These are phyloP conservation scores for Aspergillus calidoustus DNA, from an alignment of 2,329 filamentous ascomycete species.

Conservation along the genomic window DNA sequence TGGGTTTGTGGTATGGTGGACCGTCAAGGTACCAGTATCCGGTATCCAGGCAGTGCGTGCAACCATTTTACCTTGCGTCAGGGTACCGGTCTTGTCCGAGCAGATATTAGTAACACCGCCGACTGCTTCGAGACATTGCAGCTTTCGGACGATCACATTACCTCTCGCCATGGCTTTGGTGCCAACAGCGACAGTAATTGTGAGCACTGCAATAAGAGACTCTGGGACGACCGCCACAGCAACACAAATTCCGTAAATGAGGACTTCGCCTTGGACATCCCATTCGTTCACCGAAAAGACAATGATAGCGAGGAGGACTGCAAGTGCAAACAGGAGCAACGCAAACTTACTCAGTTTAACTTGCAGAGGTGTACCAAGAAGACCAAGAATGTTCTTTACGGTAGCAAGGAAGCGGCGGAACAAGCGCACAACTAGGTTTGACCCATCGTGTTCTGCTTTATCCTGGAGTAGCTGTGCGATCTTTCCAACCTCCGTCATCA, in stretches of 20 bases:
- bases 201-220: slow-evolving; percentile 65
- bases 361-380: slow-evolving; percentile 77
- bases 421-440: slow-evolving; percentile 32
- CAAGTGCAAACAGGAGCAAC: slow-evolving; percentile 76
- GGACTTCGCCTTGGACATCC: slow-evolving; percentile 60
- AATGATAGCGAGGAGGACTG: slow-evolving; percentile 65
- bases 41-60: slow-evolving; percentile 63
- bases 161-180: slow-evolving; percentile 59
- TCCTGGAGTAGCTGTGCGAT: slow-evolving; percentile 63
- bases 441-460: slow-evolving; percentile 39
- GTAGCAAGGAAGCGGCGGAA: slow-evolving; percentile 49
- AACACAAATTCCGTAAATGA: slow-evolving; percentile 64
- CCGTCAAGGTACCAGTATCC: slow-evolving; percentile 55
- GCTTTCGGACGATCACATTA: slow-evolving; percentile 59
- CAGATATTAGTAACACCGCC: slow-evolving; percentile 63
- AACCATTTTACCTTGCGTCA: slow-evolving; percentile 64
- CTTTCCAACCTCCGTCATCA: slow-evolving; percentile 65
- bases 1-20: slow-evolving; percentile 58
- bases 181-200: slow-evolving; percentile 64
- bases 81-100: slow-evolving; percentile 62
- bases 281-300: slow-evolving; percentile 65
- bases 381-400: slow-evolving; percentile 57
- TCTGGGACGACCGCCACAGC: slow-evolving; percentile 66
- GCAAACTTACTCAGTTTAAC: slow-evolving; percentile 85
- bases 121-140: slow-evolving; percentile 60